phyloP scores from a whole-genome alignment of 1,284 basidiomycete genomes.

The Xerocomus nothofagi region DNA sequence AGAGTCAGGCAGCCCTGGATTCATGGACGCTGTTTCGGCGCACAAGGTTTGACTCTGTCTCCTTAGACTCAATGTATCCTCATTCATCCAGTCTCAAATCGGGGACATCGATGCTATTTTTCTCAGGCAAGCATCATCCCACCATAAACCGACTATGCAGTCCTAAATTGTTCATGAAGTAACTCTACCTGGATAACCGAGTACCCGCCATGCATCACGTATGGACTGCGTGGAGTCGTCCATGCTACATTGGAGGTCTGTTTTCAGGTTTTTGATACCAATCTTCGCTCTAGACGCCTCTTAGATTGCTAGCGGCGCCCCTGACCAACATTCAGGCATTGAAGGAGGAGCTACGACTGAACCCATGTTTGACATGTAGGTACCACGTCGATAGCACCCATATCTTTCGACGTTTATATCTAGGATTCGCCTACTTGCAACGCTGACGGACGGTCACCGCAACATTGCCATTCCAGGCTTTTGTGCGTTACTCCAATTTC shows the following conservation, averaged over 20 bases:
- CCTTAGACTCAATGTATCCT: not conserved
- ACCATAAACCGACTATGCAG: not conserved
- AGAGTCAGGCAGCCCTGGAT: slow-evolving; percentile 88
- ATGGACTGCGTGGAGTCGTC: slow-evolving; percentile 91
- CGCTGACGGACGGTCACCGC: slow-evolving; percentile 59
- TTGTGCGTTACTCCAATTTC: slow-evolving; percentile 48
- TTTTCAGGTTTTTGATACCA: not conserved
- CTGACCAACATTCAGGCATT: slow-evolving; percentile 88
- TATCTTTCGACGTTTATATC: slow-evolving; percentile 9
- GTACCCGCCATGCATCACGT: slow-evolving; percentile 92
- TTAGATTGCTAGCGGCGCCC: slow-evolving; percentile 64
- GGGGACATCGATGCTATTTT: slow-evolving; percentile 86
- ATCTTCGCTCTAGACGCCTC: not conserved
- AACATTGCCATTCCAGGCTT: slow-evolving; percentile 80
- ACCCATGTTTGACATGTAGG: slow-evolving; percentile 90
- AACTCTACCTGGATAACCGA: slow-evolving; percentile 99
- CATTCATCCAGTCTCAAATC: slow-evolving; percentile 59
- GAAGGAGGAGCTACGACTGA: slow-evolving; percentile 88
- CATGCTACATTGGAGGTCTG: slow-evolving; percentile 74
- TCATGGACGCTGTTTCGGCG: slow-evolving; percentile 70
- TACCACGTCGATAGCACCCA: not conserved
- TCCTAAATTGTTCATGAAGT: slow-evolving; percentile 38
- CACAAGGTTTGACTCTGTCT: slow-evolving; percentile 58
- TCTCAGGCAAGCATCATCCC: slow-evolving; percentile 66
- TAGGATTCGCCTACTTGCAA: slow-evolving; percentile 80